Evolutionary conservation across 1,284 basidiomycete genomes (phyloP).

Genomic region (Schizophyllum amplum): DNA sequence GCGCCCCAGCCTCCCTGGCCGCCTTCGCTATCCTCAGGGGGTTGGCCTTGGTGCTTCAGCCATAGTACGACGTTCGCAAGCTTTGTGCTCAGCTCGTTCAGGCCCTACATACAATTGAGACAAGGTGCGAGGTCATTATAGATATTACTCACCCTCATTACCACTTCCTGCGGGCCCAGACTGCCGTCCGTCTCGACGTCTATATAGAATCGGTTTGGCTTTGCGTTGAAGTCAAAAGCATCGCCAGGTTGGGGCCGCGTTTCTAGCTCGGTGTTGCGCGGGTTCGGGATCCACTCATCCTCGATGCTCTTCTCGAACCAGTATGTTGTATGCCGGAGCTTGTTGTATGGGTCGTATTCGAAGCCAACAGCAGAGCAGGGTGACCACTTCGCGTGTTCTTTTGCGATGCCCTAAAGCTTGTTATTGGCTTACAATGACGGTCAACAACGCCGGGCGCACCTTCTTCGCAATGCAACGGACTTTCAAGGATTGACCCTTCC

Average conservation of each 20-base stretch:
- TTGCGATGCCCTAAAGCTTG: slow-evolving; percentile 76
- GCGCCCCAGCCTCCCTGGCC: slow-evolving; percentile 29
- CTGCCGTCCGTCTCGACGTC: slow-evolving; percentile 90
- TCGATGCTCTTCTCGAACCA: slow-evolving; percentile 86
- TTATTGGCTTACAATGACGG: slow-evolving; percentile 1
- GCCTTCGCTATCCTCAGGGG: slow-evolving; percentile 25
- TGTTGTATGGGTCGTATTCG: slow-evolving; percentile 99
- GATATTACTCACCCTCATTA: slow-evolving; percentile 58
- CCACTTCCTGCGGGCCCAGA: slow-evolving; percentile 80
- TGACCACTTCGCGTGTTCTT: slow-evolving; percentile 99
- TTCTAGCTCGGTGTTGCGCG: slow-evolving; percentile 78
- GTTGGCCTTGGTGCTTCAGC: slow-evolving; percentile 34
- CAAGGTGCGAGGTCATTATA: slow-evolving; percentile 1
- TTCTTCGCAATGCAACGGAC: slow-evolving; percentile 90
- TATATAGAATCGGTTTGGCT: slow-evolving; percentile 85
- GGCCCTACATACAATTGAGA: slow-evolving; percentile 41
- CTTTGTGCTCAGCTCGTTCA: slow-evolving; percentile 76
- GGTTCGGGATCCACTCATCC: slow-evolving; percentile 72
- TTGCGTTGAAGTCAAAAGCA: slow-evolving; percentile 80
- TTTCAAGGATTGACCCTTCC: slow-evolving; percentile 89
- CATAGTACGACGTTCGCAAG: slow-evolving; percentile 74
- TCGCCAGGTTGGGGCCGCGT: slow-evolving; percentile 72
- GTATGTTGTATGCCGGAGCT: slow-evolving; percentile 90
- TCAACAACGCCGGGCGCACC: slow-evolving; percentile 35
- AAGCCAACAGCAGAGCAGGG: slow-evolving; percentile 93